Evolutionary conservation across 1,139 yeast genomes (phyloP).

Genomic region (Pichia sp.): DNA sequence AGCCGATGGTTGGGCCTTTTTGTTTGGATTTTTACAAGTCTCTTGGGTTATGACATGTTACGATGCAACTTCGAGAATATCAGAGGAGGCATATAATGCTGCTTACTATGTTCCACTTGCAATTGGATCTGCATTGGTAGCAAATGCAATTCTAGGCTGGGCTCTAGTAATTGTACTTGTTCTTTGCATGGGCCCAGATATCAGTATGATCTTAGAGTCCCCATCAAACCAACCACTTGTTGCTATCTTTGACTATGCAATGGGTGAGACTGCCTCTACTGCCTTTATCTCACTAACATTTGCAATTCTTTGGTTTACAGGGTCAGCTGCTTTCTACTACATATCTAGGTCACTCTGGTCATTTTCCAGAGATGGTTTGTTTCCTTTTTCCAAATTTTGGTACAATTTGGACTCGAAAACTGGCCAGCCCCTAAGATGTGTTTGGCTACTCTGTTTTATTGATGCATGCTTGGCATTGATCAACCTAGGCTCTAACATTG

Average conservation of each 20-base stretch:
- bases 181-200: constrained; percentile 43
- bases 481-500: constrained; percentile 37
- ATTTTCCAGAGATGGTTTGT: constrained; percentile 32
- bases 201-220: constrained; percentile 34
- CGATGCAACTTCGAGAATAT: constrained; percentile 41
- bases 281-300: constrained; percentile 47
- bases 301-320: constrained; percentile 34
- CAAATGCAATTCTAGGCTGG: constrained; percentile 36
- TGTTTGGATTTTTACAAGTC: constrained; percentile 35
- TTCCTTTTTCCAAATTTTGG: constrained; percentile 38
- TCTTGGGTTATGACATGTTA: constrained; percentile 37
- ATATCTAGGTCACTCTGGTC: constrained; percentile 35
- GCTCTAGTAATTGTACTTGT: constrained; percentile 33
- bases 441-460: constrained; percentile 34
- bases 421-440: constrained; percentile 37
- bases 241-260: constrained; percentile 45
- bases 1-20: constrained; percentile 34
- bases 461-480: constrained; percentile 34
- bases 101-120: constrained; percentile 36
- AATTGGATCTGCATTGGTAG: constrained; percentile 33
- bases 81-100: constrained; percentile 48
- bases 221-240: constrained; percentile 48
- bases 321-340: constrained; percentile 34
- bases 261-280: constrained; percentile 52
- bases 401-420: constrained; percentile 34